phyloP scores from a whole-genome alignment of 345 rosid species.

The Isatis tinctoria region DNA sequence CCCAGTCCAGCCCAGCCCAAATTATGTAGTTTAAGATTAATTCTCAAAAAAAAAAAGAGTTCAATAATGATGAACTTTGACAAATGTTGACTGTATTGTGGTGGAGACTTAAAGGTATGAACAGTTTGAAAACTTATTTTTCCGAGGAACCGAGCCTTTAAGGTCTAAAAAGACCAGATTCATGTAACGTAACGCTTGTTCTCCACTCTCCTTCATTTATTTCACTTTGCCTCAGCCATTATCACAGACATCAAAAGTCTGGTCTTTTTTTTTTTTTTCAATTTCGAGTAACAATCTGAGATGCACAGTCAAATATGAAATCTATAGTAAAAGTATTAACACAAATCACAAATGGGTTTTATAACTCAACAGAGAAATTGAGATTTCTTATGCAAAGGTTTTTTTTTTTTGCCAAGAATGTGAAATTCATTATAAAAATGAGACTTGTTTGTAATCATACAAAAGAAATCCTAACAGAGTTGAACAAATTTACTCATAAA shows the following conservation, averaged over 20 bases:
- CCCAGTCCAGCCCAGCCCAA: not conserved
- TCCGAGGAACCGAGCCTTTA: conserved; percentile 4
- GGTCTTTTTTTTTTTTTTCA: not conserved
- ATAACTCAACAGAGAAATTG: not conserved
- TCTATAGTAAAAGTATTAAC: not conserved
- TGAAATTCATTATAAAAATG: no score
- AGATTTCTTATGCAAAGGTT: not conserved
- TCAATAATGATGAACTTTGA: not conserved
- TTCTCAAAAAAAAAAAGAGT: not conserved
- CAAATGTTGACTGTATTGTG: not conserved
- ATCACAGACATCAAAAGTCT: not conserved
- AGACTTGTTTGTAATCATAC: no score
- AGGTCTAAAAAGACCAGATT: conserved; percentile 3
- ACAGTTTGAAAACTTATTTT: not conserved
- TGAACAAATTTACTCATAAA: no score
- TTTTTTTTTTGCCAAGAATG: no score
- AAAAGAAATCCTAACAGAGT: no score
- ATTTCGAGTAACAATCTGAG: not conserved
- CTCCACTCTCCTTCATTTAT: conserved; percentile 1
- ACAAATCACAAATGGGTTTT: not conserved
- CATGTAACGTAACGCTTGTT: conserved; percentile 16
- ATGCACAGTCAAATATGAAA: not conserved
- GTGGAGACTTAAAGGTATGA: not conserved
- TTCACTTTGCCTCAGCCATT: not conserved
- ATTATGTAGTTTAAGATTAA: not conserved